phyloP scores from a whole-genome alignment of 1,284 basidiomycete genomes.

The Caloboletus firmus region DNA sequence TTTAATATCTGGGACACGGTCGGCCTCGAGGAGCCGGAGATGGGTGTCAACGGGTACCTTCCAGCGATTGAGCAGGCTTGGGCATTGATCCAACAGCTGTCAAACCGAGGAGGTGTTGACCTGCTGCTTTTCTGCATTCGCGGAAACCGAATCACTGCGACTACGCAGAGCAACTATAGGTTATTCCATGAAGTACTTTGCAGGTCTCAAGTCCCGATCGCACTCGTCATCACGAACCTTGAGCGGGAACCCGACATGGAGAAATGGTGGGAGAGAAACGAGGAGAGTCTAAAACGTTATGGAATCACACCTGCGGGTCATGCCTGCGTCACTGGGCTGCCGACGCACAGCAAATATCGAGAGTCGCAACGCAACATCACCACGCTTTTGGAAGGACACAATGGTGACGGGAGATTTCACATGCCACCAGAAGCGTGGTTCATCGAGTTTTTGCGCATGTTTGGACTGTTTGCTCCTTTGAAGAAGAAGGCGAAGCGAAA shows the following conservation, averaged over 20 bases:
- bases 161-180: constrained; percentile 36
- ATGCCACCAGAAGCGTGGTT: constrained; percentile 34
- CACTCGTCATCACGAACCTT: constrained; percentile 38
- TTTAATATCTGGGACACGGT: constrained; percentile 38
- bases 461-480: constrained; percentile 27
- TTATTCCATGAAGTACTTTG: constrained; percentile 38
- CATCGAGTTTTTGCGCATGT: constrained; percentile 25
- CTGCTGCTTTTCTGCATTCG: constrained; percentile 41
- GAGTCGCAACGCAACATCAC: constrained; percentile 23
- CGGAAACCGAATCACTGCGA: constrained; percentile 33
- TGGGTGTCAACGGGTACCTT: constrained; percentile 3
- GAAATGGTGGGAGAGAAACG: constrained; percentile 32
- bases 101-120: constrained; percentile 27
- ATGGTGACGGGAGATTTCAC: constrained; percentile 18
- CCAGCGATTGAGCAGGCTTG: no score
- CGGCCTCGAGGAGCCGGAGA: constrained; percentile 39
- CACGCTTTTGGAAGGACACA: constrained; percentile 16
- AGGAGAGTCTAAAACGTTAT: constrained; percentile 17
- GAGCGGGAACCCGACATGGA: constrained; percentile 37
- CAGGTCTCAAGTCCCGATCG: constrained; percentile 34
- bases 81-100: no score
- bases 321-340: constrained; percentile 39
- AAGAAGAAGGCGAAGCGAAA: constrained; percentile 27
- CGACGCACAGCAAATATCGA: constrained; percentile 15
- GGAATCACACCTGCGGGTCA: constrained; percentile 31